These are phyloP conservation scores for Xanthoconium stramineum DNA, from an alignment of 768 basidiomycete genomes.

Conservation along the genomic window DNA sequence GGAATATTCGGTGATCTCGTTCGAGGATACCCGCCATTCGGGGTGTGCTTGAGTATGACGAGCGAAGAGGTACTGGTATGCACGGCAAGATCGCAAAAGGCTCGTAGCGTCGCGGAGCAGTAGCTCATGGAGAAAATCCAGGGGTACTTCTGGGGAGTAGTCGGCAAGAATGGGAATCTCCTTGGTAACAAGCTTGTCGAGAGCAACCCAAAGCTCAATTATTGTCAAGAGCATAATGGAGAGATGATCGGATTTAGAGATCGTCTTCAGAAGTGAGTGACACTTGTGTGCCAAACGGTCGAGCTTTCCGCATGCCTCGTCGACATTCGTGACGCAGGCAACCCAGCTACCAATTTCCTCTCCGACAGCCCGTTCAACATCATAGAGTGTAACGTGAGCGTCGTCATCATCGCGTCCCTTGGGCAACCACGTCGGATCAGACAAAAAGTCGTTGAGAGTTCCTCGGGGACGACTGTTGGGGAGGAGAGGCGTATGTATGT, in stretches of 20 bases:
- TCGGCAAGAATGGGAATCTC: background rate
- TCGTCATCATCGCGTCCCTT: no score
- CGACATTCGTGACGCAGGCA: background rate
- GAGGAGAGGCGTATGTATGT: background rate
- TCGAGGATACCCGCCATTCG: background rate
- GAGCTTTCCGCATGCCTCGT: background rate
- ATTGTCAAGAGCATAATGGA: background rate
- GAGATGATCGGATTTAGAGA: no score
- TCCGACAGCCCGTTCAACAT: background rate
- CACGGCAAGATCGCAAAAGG: background rate
- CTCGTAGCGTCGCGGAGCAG: background rate
- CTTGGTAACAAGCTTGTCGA: background rate
- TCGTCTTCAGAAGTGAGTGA: no score
- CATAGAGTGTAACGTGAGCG: background rate
- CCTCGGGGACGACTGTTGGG: background rate
- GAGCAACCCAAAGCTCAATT: background rate
- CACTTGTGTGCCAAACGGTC: background rate
- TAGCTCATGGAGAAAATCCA: background rate
- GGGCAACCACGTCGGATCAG: no score
- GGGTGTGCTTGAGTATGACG: background rate
- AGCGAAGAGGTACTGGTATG: background rate
- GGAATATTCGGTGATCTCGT: background rate
- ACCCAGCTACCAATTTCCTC: background rate
- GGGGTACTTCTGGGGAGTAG: background rate
- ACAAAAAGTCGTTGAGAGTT: no score